A percentile compares a stretch with the other conserved stretches of the same genome.
These are phyloP conservation scores for Leptoxyphium fumago DNA, from an alignment of 2,329 filamentous ascomycete species.

Conservation along the genomic window DNA sequence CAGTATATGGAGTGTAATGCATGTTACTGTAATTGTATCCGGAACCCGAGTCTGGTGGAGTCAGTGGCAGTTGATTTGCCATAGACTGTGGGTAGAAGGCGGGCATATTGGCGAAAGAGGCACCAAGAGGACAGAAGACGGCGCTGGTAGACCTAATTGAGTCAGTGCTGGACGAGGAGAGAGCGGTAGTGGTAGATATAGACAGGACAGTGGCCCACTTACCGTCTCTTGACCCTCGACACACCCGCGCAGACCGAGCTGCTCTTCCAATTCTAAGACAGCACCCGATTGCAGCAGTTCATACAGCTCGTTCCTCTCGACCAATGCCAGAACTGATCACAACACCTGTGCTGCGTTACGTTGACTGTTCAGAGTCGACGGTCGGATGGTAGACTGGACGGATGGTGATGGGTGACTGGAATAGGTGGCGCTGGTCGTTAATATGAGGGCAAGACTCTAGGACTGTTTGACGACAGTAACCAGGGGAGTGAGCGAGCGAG, in stretches of 20 bases:
- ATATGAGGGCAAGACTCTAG: no score
- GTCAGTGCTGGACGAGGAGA: constrained; percentile 3
- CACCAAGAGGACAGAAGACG: constrained; percentile 27
- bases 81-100: constrained; percentile 32
- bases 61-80: constrained; percentile 30
- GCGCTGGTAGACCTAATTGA: constrained; percentile 7
- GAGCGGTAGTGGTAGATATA: neutral
- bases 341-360: no score
- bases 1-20: constrained; percentile 31
- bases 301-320: no score
- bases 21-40: constrained; percentile 23
- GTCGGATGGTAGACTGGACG: no score
- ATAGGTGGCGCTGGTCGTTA: no score
- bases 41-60: constrained; percentile 34
- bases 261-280: constrained; percentile 1
- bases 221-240: constrained; percentile 13
- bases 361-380: no score
- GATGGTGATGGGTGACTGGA: no score
- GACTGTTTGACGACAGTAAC: no score
- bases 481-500: no score
- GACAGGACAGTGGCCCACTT: constrained; percentile 2
- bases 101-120: constrained; percentile 30
- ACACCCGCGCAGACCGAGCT: constrained; percentile 14
- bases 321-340: no score
- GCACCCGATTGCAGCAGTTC: no score